phyloP scores from a whole-genome alignment of 208 protist genomes.

The Trypanosoma melophagium region DNA sequence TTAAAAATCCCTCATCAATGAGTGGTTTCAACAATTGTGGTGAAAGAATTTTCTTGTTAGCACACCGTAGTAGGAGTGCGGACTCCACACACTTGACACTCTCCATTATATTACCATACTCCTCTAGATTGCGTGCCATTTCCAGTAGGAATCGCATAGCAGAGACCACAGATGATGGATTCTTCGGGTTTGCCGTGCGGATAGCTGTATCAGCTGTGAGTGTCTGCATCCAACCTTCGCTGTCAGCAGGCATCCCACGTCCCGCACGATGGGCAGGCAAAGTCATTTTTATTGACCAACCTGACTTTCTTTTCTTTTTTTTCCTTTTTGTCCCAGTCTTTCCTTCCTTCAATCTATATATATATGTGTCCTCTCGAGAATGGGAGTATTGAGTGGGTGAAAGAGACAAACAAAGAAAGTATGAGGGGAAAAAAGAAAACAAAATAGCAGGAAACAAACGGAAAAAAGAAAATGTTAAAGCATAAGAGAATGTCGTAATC shows the following conservation, averaged over 20 bases:
- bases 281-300: background rate
- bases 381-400: too few species aligned
- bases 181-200: slow-evolving; percentile 8
- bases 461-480: background rate
- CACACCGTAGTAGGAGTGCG: slow-evolving; percentile 62
- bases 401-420: background rate
- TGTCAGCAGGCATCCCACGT: background rate
- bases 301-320: background rate
- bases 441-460: background rate
- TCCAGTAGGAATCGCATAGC: slow-evolving; percentile 64
- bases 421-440: background rate
- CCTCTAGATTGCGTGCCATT: slow-evolving; percentile 55
- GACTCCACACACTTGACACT: slow-evolving; percentile 75
- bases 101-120: slow-evolving; percentile 73
- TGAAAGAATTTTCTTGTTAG: slow-evolving; percentile 29
- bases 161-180: slow-evolving; percentile 27
- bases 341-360: background rate
- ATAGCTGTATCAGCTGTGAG: slow-evolving; percentile 4
- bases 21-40: slow-evolving; percentile 24
- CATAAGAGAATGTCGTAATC: background rate
- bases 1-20: slow-evolving; percentile 12
- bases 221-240: slow-evolving; percentile 7
- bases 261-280: background rate
- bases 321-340: background rate
- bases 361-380: background rate